phyloP scores from a whole-genome alignment of 768 basidiomycete species.

The Tulasnella sp. region DNA sequence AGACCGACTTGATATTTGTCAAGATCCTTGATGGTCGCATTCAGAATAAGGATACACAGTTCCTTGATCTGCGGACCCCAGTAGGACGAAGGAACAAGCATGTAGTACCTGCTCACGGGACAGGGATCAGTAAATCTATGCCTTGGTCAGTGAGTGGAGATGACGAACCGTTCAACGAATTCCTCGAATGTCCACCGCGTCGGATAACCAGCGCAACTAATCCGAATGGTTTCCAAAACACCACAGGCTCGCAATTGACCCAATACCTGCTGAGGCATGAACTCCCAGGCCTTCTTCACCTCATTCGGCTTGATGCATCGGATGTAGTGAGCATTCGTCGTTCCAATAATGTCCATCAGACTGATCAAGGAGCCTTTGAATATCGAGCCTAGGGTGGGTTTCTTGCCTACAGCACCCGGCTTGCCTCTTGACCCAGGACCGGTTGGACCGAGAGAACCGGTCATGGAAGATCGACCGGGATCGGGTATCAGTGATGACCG shows the following conservation, averaged over 20 bases:
- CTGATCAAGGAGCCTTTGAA: slow-evolving; percentile 91
- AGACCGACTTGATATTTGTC: slow-evolving; percentile 97
- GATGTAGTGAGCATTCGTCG: slow-evolving; percentile 98
- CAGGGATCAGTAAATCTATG: background rate
- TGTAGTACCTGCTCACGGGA: slow-evolving; percentile 63
- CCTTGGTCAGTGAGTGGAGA: background rate
- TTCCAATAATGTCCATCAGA: slow-evolving; percentile 93
- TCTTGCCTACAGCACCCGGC: slow-evolving; percentile 59
- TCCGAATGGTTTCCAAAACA: slow-evolving; percentile 96
- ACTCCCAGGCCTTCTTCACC: slow-evolving; percentile 91
- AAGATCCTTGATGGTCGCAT: slow-evolving; percentile 75
- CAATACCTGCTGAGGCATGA: slow-evolving; percentile 87
- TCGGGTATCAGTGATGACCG: slow-evolving; percentile 80
- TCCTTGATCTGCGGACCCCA: slow-evolving; percentile 76
- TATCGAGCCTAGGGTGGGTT: slow-evolving; percentile 95
- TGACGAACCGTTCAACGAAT: slow-evolving; percentile 82
- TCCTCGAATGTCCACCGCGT: slow-evolving; percentile 98
- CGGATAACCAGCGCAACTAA: slow-evolving; percentile 97
- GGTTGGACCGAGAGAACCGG: slow-evolving; percentile 31
- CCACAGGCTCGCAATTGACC: slow-evolving; percentile 94
- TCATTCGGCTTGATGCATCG: slow-evolving; percentile 99
- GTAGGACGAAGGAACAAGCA: slow-evolving; percentile 76
- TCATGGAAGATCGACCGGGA: slow-evolving; percentile 49
- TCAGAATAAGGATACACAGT: slow-evolving; percentile 75
- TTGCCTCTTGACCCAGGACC: slow-evolving; percentile 30